Evolutionary conservation across 2,329 filamentous ascomycete genomes (phyloP).

Genomic region (Penicillium sp.): DNA sequence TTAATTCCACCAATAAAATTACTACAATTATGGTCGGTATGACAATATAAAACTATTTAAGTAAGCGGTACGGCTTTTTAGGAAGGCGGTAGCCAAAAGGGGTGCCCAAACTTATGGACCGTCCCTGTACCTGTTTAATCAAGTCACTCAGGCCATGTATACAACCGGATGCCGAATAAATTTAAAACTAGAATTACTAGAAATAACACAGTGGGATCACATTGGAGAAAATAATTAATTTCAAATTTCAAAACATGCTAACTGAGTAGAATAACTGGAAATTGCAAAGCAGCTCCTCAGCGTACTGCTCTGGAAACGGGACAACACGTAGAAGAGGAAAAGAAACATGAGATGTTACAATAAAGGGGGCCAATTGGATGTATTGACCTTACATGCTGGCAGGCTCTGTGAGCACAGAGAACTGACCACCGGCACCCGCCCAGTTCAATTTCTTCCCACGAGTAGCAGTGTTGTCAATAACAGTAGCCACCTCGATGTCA

Average conservation of each 20-base stretch:
- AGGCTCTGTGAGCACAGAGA: constrained; percentile 42
- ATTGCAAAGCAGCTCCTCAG: neutral
- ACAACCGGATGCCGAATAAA: neutral
- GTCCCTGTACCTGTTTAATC: neutral
- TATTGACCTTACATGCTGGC: constrained; percentile 16
- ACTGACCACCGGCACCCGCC: constrained; percentile 88
- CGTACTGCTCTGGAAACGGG: neutral
- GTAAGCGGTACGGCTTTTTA: too few relatives aligned
- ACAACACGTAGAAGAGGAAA: neutral
- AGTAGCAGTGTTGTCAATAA: constrained; percentile 82
- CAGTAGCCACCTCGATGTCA: constrained; percentile 71
- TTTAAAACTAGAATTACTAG: neutral
- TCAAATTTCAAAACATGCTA: neutral
- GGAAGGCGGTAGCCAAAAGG: too few relatives aligned
- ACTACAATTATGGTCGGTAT: too few relatives aligned
- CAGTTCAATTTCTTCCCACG: constrained; percentile 69
- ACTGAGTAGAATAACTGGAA: neutral
- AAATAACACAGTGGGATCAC: neutral
- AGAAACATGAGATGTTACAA: neutral
- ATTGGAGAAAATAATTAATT: neutral
- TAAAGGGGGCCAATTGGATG: neutral
- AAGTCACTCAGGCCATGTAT: neutral
- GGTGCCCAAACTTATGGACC: too few relatives aligned
- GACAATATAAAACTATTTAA: too few relatives aligned
- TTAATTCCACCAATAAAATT: too few relatives aligned